phyloP scores from a whole-genome alignment of 495 filamentous ascomycete genomes.

The Daldinia loculata region DNA sequence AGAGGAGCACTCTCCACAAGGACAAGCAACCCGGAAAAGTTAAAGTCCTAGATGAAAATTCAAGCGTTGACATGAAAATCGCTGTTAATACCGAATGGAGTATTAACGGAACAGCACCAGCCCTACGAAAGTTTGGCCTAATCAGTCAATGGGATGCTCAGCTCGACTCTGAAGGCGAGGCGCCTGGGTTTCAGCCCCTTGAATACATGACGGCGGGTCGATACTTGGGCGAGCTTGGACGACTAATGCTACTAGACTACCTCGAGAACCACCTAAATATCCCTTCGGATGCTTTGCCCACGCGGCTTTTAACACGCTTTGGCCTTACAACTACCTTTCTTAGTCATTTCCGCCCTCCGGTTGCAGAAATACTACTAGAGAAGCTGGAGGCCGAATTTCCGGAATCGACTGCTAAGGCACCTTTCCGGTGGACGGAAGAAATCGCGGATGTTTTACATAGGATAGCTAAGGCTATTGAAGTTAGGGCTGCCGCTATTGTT shows the following conservation, averaged over 20 bases:
- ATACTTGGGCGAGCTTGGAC: constrained; percentile 84
- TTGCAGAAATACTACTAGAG: constrained; percentile 57
- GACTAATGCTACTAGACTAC: constrained; percentile 74
- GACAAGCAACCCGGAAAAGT: constrained; percentile 62
- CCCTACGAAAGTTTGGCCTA: constrained; percentile 69
- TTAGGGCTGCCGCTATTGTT: constrained; percentile 74
- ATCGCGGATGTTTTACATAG: constrained; percentile 64
- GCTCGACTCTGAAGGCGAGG: constrained; percentile 71
- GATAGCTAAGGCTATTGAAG: constrained; percentile 71
- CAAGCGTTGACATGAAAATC: constrained; percentile 64
- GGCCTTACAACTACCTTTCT: constrained; percentile 77
- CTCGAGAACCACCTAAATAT: constrained; percentile 58
- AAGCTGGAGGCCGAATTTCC: constrained; percentile 65
- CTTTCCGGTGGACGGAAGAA: constrained; percentile 67
- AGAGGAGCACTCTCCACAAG: constrained; percentile 67
- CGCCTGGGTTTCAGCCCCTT: constrained; percentile 83
- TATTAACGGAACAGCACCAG: constrained; percentile 74
- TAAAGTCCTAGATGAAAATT: constrained; percentile 68
- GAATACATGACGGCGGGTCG: constrained; percentile 89
- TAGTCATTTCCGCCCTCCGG: constrained; percentile 66
- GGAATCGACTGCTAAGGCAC: constrained; percentile 50
- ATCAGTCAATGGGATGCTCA: constrained; percentile 75
- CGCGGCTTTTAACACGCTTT: constrained; percentile 67
- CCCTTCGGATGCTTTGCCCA: constrained; percentile 59
- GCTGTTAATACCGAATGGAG: constrained; percentile 90